Base-by-base conservation (phyloP, 768 basidiomycete genomes). In the Kwoniella heveanensis region DNA sequence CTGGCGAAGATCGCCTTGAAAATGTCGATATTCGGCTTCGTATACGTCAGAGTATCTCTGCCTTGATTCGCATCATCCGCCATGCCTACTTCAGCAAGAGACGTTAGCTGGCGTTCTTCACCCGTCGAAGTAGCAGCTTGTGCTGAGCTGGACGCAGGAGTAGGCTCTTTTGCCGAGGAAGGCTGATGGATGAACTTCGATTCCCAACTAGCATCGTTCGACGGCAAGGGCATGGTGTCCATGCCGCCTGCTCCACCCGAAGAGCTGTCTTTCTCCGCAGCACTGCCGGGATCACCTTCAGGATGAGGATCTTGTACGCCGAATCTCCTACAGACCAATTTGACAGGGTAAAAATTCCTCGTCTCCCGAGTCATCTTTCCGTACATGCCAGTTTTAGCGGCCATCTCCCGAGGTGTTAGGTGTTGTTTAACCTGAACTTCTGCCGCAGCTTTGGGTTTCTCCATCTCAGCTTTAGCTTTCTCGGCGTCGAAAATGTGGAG, bases 1-100 rank as follows among this genome's bases (percentile, higher is more conserved):
- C 90, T 92, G 12, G 92, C 94, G 77, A 99, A 99, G 64, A 99
- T 97, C 2, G 95, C 93, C 77, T 95, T 96, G 84, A 98, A 99
- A 48, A 98, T 87, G 73, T 92, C 90, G 85, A 92, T 90, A 6
- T 87, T 82, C 1, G 96, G 95, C 39, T 90, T 85, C 70, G 90
- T 83, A 78, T 97, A 94, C 0, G 90, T 93, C 67, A 97, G 82
- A 6, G 87, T 92, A 73, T 94, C 92, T 37, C 85, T 81, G 0
- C 92, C 94, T 76, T 96, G 94, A 27, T 84, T 85, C 46, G 93
- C 92, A 73, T 97, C 93, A 54, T 96, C 93, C 24, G 92, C 95
- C 48, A 96, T 80, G 0, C 94, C 94, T 53, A 98, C 84, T 74
- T 92, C 93, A 4, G 85, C 84, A 53, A 95, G 74, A 19, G 75